These are phyloP conservation scores for Zasmidium citrigriseum DNA, from an alignment of 2,329 filamentous ascomycete genomes.

Conservation along the genomic window DNA sequence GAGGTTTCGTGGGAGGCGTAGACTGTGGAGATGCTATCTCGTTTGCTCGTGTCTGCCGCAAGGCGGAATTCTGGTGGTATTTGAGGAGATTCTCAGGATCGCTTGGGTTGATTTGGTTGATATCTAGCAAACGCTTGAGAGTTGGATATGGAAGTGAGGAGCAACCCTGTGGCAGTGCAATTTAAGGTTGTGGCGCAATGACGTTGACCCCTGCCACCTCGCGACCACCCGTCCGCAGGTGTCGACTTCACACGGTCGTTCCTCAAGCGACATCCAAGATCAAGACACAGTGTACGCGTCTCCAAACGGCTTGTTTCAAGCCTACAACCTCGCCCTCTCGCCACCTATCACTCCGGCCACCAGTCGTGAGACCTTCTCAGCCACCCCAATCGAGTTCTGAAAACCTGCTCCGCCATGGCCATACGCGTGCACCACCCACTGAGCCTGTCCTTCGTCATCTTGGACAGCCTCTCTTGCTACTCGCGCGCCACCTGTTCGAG, in stretches of 20 bases:
- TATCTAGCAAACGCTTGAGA: too few species aligned
- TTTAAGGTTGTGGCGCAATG: too few species aligned
- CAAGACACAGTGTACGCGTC: too few species aligned
- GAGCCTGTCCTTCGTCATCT: neutral
- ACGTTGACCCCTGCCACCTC: too few species aligned
- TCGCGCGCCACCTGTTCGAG: neutral
- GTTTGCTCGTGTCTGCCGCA: neutral
- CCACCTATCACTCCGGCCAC: neutral
- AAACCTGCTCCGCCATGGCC: neutral
- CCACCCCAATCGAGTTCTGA: neutral
- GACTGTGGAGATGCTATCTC: neutral
- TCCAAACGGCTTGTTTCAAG: neutral
- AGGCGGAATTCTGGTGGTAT: neutral
- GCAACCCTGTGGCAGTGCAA: too few species aligned
- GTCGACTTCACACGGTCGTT: too few species aligned
- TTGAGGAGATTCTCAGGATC: neutral
- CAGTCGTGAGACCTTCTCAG: neutral
- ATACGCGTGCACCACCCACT: neutral
- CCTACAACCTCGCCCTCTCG: neutral
- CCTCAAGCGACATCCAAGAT: too few species aligned
- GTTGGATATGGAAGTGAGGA: too few species aligned
- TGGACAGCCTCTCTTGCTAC: neutral
- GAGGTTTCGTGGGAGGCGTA: neutral
- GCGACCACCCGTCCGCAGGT: too few species aligned
- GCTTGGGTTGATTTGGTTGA: too few species aligned